Conservation (phyloP, 441 rosid species). For the Syzygium syzygioides region DNA sequence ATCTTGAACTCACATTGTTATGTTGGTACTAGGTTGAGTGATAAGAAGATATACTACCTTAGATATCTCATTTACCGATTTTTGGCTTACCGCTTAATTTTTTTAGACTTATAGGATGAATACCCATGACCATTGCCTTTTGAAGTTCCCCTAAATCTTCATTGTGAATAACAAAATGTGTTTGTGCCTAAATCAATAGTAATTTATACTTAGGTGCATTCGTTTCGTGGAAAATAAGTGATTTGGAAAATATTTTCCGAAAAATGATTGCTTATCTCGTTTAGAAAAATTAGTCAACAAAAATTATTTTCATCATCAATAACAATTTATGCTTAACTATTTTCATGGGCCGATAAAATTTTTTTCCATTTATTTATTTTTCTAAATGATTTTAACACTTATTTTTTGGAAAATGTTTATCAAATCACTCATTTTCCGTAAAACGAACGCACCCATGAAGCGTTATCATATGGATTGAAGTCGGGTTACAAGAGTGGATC, state of each 20-base stretch:
- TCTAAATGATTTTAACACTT: too few relatives aligned
- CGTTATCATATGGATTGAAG: neutral
- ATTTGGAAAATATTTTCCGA: too few relatives aligned
- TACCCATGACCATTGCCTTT: neutral
- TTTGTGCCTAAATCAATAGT: neutral
- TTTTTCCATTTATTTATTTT: too few relatives aligned
- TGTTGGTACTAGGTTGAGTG: neutral
- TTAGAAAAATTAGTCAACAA: too few relatives aligned
- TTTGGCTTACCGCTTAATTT: neutral
- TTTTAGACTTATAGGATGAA: neutral
- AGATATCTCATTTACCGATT: neutral
- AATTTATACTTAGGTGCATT: neutral
- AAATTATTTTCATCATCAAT: too few relatives aligned
- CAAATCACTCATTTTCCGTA: too few relatives aligned
- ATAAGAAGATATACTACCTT: neutral
- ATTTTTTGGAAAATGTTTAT: too few relatives aligned
- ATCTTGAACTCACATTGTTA: neutral
- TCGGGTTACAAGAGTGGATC: neutral
- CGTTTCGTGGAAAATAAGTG: too few relatives aligned
- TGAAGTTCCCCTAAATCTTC: neutral
- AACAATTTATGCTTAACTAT: too few relatives aligned
- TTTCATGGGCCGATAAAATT: too few relatives aligned
- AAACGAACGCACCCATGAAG: too few relatives aligned
- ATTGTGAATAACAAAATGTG: neutral
- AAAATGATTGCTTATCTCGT: too few relatives aligned